Evolutionary conservation across 1,284 basidiomycete genomes (phyloP).

Genomic region (Chalciporus sp.): DNA sequence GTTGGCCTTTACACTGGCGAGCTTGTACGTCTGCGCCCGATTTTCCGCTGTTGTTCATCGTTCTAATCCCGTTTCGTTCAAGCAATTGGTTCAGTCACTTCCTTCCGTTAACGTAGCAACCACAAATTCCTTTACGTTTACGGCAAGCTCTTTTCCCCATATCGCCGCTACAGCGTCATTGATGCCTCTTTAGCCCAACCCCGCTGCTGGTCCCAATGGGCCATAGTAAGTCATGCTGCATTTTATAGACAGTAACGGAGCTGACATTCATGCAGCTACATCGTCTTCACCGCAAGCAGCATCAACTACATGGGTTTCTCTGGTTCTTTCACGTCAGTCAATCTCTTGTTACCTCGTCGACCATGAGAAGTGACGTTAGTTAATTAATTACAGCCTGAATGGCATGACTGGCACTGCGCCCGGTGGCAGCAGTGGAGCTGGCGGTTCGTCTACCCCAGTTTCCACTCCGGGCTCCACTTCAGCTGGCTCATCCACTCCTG

Average conservation of each 20-base stretch:
- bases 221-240: constrained; percentile 23
- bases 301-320: constrained; percentile 51
- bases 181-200: constrained; percentile 14
- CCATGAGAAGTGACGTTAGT: constrained; percentile 5
- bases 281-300: constrained; percentile 54
- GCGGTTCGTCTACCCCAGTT: constrained; percentile 43
- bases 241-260: background rate
- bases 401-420: constrained; percentile 52
- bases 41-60: constrained; percentile 11
- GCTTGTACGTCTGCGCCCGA: constrained; percentile 37
- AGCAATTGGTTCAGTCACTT: constrained; percentile 43
- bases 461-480: constrained; percentile 47
- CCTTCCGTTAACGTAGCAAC: constrained; percentile 41
- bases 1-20: constrained; percentile 58
- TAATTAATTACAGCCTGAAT: constrained; percentile 43
- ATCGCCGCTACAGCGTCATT: background rate
- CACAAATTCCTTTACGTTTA: constrained; percentile 39
- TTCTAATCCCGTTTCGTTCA: constrained; percentile 4
- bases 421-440: constrained; percentile 1
- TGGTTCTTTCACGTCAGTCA: constrained; percentile 53
- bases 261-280: constrained; percentile 39
- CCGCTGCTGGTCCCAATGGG: constrained; percentile 21
- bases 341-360: background rate
- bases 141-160: constrained; percentile 26
- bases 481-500: constrained; percentile 46